A percentile compares a stretch with the other conserved stretches of the same genome.
Conservation (phyloP, 2,329 filamentous ascomycete species). For the Colletotrichum lentis region DNA sequence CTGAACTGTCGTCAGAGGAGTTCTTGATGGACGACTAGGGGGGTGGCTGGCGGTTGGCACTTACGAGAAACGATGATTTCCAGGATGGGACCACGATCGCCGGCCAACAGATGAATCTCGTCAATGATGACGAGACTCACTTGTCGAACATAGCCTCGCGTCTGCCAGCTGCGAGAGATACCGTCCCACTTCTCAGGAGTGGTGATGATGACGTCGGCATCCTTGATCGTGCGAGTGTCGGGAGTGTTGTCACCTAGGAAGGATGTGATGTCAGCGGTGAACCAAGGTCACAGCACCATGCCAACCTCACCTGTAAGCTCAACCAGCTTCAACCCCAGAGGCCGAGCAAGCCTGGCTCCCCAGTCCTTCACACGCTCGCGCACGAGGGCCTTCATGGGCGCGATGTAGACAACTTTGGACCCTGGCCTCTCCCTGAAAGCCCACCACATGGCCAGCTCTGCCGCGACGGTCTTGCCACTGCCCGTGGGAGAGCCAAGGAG, state of each 20-base stretch:
- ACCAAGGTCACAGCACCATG: background rate
- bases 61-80: conserved; percentile 88
- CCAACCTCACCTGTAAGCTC: conserved; percentile 78
- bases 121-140: conserved; percentile 98
- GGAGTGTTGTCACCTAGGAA: conserved; percentile 82
- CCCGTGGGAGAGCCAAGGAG: conserved; percentile 94
- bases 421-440: conserved; percentile 93
- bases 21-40: background rate
- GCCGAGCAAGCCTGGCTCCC: conserved; percentile 80
- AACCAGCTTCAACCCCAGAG: conserved; percentile 88
- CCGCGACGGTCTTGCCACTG: conserved; percentile 96
- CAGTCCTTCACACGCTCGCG: conserved; percentile 96
- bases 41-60: conserved; percentile 33
- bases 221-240: conserved; percentile 91
- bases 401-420: conserved; percentile 98
- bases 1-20: conserved; percentile 44
- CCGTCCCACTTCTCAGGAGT: conserved; percentile 99
- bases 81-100: conserved; percentile 94
- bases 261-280: background rate
- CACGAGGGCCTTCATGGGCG: conserved; percentile 98
- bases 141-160: conserved; percentile 92
- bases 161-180: conserved; percentile 98
- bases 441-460: conserved; percentile 99
- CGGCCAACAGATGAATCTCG: conserved; percentile 96
- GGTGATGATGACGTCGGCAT: conserved; percentile 97